Conservation (phyloP, 257 asterid species). For the Knoxia roxburghii region DNA sequence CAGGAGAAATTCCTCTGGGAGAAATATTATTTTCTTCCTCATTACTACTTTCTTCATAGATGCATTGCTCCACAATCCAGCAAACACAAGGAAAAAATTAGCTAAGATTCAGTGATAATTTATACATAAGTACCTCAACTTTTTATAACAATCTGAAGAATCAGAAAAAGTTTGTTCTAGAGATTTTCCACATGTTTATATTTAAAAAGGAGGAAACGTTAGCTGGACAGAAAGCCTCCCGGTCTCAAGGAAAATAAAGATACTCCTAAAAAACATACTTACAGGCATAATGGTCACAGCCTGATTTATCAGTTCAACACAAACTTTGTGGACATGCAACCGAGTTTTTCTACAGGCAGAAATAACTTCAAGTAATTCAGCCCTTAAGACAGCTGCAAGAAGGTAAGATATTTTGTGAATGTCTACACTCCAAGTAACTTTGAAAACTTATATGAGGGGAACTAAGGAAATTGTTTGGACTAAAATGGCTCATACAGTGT, state of each 20-base stretch:
- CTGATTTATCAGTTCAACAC: constrained; percentile 42
- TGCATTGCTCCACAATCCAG: not conserved
- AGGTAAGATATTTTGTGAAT: not conserved
- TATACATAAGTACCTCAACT: too few relatives aligned
- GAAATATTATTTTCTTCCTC: not conserved
- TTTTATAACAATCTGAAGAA: too few relatives aligned
- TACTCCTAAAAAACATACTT: constrained; percentile 24
- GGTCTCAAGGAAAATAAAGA: not conserved
- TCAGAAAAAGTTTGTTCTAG: not conserved
- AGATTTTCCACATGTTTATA: not conserved
- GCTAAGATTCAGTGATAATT: not conserved
- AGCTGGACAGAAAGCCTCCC: not conserved
- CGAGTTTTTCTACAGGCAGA: constrained; percentile 73
- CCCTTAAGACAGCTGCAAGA: constrained; percentile 52
- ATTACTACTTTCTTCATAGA: not conserved
- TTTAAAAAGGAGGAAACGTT: not conserved
- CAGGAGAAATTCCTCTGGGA: not conserved
- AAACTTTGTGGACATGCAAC: constrained; percentile 47
- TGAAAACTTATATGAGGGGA: not conserved
- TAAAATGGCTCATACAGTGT: not conserved
- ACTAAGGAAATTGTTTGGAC: not conserved
- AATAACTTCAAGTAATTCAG: constrained; percentile 66
- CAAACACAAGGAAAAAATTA: not conserved
- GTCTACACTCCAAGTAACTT: not conserved
- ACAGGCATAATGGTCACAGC: constrained; percentile 64